Evolutionary conservation across 2,329 filamentous ascomycete genomes (phyloP).

Genomic region (Cercospora sesami): DNA sequence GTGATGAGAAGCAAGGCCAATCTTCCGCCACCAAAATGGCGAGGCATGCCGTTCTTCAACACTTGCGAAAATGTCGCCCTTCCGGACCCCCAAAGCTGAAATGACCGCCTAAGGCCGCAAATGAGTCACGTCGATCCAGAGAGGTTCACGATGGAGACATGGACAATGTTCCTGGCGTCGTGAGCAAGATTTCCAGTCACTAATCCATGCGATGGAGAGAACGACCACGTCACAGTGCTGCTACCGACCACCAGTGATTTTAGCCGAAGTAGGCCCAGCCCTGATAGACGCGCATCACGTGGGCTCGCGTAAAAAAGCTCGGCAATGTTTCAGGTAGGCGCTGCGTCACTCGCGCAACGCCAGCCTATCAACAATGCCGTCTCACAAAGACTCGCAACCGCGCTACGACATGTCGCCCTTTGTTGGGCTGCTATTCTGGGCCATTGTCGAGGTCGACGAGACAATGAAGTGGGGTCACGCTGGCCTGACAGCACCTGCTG

Average conservation of each 20-base stretch:
- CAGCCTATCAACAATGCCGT: constrained; percentile 4
- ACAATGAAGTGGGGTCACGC: constrained; percentile 4
- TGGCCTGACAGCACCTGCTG: not conserved
- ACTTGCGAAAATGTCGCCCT: not conserved
- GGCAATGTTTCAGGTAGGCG: constrained; percentile 12
- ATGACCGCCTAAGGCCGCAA: not conserved
- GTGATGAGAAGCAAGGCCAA: not conserved
- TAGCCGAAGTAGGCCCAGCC: not conserved
- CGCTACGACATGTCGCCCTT: constrained; percentile 4
- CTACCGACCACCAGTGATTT: not conserved
- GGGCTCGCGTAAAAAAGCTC: not conserved
- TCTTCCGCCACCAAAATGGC: too few relatives aligned
- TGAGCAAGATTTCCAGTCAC: not conserved
- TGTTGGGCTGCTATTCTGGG: constrained; percentile 13
- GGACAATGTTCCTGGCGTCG: not conserved
- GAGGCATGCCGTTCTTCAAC: not conserved
- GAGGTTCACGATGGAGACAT: not conserved
- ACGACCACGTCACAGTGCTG: not conserved
- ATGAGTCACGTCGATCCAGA: not conserved
- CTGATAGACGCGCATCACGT: not conserved
- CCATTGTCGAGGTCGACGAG: not conserved
- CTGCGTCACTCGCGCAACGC: constrained; percentile 7
- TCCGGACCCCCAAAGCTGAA: not conserved
- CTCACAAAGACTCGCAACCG: constrained; percentile 9
- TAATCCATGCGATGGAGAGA: not conserved